Base-by-base conservation (phyloP, 2,329 filamentous ascomycete genomes). In the Pezicula neosporulosa region DNA sequence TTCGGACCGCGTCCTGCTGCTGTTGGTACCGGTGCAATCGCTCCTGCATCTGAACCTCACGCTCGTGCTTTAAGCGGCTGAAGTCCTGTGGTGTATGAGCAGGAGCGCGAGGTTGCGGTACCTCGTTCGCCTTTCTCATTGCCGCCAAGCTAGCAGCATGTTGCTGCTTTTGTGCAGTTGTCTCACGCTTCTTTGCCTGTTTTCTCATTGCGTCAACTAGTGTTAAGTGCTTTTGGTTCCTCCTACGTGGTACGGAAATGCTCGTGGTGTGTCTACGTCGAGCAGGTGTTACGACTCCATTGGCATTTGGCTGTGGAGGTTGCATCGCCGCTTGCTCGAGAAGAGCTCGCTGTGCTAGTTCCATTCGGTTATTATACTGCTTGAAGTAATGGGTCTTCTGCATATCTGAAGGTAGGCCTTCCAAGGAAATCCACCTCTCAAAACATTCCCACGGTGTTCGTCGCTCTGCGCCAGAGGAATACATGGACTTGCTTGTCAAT, bases 371-470 rank as follows among this genome's bases (percentile, higher is more conserved):
- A 57, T 81, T 83, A 64, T 85, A 86, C 1, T 80, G 72, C 63
- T 91, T 90, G 77, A 97, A 99, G 67, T 97, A 99, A 42, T 92
- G 87, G 0, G 90, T 96, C 72, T 96, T 96, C 16, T 88, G 86
- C 87, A 97, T 95, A 58, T 99, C 94, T 10, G 87, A 83, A 4
- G 94, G 93, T 36, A 97, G 76, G 1, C 92, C 91, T 71, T 97
- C 94, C 12, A 97, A 75, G 60, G 89, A 86, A 49, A 97, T 88
- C 93, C 93, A 99, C 41, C 94, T 83, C 70, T 99, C 94, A 62
- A 99, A 99, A 66, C 94, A 99, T 72, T 99, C 94, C 94, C 94
- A 99, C 0, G 93, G 91, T 3, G 93, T 97, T 44, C 94, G 83
- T 55, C 94, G 82, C 66, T 97, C 93, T 10, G 90, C 85, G 2